Evolutionary conservation across 2,329 filamentous ascomycete genomes (phyloP), one percentile per base, ranked within the genome.

Genomic region (Zymoseptoria pseudotritici): DNA sequence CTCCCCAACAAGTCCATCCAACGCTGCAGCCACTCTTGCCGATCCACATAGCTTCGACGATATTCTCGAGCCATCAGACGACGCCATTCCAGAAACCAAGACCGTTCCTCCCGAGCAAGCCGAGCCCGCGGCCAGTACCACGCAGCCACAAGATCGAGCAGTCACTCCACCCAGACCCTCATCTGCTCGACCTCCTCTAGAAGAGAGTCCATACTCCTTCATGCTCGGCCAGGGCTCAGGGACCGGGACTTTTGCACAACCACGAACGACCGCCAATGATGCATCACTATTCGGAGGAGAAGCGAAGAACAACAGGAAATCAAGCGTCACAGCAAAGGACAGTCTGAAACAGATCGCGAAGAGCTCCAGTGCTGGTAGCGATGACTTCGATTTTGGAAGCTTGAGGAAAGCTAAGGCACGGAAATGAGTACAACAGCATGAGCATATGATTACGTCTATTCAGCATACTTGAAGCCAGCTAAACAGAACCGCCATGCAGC

Each of bases 171-270:
- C 31, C 10, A 53, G 56, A 29, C 46, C 57, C 1, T 21, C 50
- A 17, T 17, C 51, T n/a, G 22, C 51, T 17, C 62, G 65, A 29
- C 65, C 65, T 29, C 58, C 62, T 19, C 59, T 67, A 11, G 65
- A 66, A 50, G 62, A 67, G 42, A 67, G 63, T 53, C 55, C 60
- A 4, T 67, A 63, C 56, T 67, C 65, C 17, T 67, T 64, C 57
- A 67, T 67, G 58, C 58, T 67, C 17, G 65, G 65, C 13, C 65
- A 64, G 24, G 65, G 61, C 11, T 51, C 58, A 3, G 31, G 17
- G 17, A 20, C 56, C 20, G 17, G 46, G 36, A 22, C 54, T 50
- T 53, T 54, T 19, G 21, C 58, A 10, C 58, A 54, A 46, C 55
- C 58, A 8, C 57, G 53, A 31, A 55, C 53, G 11, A 60, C 50